Evolutionary conservation across 2,329 filamentous ascomycete species (phyloP).

Genomic region (Aspergillus sp.): DNA sequence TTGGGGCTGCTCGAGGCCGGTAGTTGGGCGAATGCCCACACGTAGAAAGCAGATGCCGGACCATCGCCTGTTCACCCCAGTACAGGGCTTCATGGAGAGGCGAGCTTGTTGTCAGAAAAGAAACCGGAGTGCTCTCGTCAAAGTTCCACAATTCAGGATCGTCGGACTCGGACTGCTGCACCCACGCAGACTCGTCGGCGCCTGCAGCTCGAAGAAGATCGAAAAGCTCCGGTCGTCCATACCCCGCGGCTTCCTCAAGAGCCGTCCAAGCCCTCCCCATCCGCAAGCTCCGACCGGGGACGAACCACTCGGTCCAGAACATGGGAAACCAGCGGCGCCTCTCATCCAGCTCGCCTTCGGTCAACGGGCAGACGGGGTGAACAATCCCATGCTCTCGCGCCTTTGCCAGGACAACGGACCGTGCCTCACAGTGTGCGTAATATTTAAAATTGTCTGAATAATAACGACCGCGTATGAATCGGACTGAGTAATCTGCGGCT

Average conservation of each 20-base stretch:
- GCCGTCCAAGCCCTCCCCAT: slow-evolving; percentile 13
- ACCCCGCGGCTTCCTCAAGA: slow-evolving; percentile 17
- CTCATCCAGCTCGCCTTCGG: slow-evolving; percentile 16
- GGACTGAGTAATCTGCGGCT: slow-evolving; percentile 14
- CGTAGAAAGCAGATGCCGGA: slow-evolving; percentile 17
- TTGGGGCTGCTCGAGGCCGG: slow-evolving; percentile 15
- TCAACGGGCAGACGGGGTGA: slow-evolving; percentile 16
- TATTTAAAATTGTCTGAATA: background rate
- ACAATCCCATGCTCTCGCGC: slow-evolving; percentile 13
- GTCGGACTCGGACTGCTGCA: background rate
- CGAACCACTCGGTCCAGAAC: slow-evolving; percentile 22
- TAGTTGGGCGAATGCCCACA: slow-evolving; percentile 20
- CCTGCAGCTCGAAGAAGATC: slow-evolving; percentile 17
- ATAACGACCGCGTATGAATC: slow-evolving; percentile 15
- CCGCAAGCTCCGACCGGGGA: slow-evolving; percentile 15
- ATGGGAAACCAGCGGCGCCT: slow-evolving; percentile 15
- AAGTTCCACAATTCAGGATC: slow-evolving; percentile 7
- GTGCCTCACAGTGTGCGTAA: background rate
- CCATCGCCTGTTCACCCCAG: slow-evolving; percentile 12
- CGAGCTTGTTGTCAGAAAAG: slow-evolving; percentile 17
- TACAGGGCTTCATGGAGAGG: slow-evolving; percentile 20
- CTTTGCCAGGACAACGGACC: slow-evolving; percentile 7
- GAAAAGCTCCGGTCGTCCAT: slow-evolving; percentile 8
- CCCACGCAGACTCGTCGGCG: slow-evolving; percentile 22
- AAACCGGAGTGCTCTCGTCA: slow-evolving; percentile 6